These are phyloP conservation scores for Francoa sonchifolia DNA, from an alignment of 441 rosid species.

Conservation along the genomic window DNA sequence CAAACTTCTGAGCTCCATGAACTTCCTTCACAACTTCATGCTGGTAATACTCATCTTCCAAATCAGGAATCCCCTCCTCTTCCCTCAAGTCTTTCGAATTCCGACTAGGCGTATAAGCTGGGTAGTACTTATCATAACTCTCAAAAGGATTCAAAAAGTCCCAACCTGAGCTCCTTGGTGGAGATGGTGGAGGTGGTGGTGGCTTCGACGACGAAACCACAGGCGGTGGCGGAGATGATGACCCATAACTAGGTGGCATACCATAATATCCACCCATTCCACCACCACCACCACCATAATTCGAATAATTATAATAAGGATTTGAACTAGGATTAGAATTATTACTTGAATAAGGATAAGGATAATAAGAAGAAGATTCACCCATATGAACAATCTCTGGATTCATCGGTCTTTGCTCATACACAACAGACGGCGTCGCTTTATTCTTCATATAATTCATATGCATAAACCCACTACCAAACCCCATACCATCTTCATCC, in stretches of 20 bases:
- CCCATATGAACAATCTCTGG: constrained; percentile 42
- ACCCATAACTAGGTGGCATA: constrained; percentile 21
- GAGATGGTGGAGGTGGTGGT: constrained; percentile 72
- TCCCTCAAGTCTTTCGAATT: constrained; percentile 75
- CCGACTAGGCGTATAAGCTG: constrained; percentile 40
- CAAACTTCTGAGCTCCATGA: constrained; percentile 35
- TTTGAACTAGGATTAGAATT: constrained; percentile 11
- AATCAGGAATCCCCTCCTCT: constrained; percentile 88
- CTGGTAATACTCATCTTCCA: constrained; percentile 63
- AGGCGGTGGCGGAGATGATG: constrained; percentile 17
- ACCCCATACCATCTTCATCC: constrained; percentile 8
- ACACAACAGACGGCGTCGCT: constrained; percentile 39
- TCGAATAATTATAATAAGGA: constrained; percentile 18
- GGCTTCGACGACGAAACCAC: constrained; percentile 42
- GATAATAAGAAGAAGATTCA: constrained; percentile 39
- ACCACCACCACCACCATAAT: constrained; percentile 20
- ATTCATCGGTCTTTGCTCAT: constrained; percentile 46
- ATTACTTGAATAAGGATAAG: constrained; percentile 16
- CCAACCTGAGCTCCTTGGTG: constrained; percentile 57
- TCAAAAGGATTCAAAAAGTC: constrained; percentile 66
- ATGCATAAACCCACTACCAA: constrained; percentile 19
- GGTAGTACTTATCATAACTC: constrained; percentile 30
- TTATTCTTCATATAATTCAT: constrained; percentile 74
- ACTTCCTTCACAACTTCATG: constrained; percentile 72
- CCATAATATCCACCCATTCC: constrained; percentile 26